Evolutionary conservation across 2,329 filamentous ascomycete genomes (phyloP).

Genomic region (Alternaria triticina): DNA sequence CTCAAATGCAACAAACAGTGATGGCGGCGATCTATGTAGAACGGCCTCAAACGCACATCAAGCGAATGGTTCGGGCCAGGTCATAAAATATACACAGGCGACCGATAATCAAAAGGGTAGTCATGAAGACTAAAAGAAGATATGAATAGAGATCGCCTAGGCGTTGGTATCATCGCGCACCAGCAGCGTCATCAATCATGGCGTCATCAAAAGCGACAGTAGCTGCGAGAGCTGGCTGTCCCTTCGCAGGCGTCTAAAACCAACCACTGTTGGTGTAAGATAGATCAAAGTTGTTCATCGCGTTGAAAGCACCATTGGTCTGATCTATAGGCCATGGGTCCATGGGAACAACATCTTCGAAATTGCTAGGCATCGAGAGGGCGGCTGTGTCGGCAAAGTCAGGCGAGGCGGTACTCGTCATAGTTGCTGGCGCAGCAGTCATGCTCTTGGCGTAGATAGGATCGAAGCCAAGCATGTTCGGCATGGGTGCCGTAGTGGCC

Average conservation of each 20-base stretch:
- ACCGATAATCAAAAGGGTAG: slow-evolving; percentile 36
- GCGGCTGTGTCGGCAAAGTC: slow-evolving; percentile 38
- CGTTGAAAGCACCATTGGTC: slow-evolving; percentile 31
- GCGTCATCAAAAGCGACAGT: slow-evolving; percentile 35
- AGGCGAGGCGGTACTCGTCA: slow-evolving; percentile 28
- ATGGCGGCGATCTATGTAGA: slow-evolving; percentile 24
- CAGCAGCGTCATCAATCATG: slow-evolving; percentile 49
- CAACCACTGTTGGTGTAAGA: slow-evolving; percentile 37
- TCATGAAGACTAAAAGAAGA: slow-evolving; percentile 21
- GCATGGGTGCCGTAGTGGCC: slow-evolving; percentile 23
- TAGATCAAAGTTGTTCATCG: slow-evolving; percentile 32
- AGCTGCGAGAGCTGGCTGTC: slow-evolving; percentile 14
- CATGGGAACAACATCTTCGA: slow-evolving; percentile 36
- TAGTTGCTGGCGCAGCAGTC: slow-evolving; percentile 26
- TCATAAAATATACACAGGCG: slow-evolving; percentile 46
- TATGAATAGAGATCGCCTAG: slow-evolving; percentile 29
- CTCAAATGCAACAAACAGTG: slow-evolving; percentile 12
- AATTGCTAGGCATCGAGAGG: slow-evolving; percentile 41
- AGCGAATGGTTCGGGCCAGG: slow-evolving; percentile 30
- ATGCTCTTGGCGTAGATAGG: slow-evolving; percentile 39
- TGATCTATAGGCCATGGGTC: slow-evolving; percentile 43
- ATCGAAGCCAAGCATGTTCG: slow-evolving; percentile 35
- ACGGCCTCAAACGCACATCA: slow-evolving; percentile 25
- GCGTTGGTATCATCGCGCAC: slow-evolving; percentile 32
- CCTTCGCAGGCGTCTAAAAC: slow-evolving; percentile 39